Percentiles rank a stretch among this genome's conserved stretches.
Conservation (phyloP, 1,139 yeast species). For the Hyphopichia wangnamkhiaoensis region DNA sequence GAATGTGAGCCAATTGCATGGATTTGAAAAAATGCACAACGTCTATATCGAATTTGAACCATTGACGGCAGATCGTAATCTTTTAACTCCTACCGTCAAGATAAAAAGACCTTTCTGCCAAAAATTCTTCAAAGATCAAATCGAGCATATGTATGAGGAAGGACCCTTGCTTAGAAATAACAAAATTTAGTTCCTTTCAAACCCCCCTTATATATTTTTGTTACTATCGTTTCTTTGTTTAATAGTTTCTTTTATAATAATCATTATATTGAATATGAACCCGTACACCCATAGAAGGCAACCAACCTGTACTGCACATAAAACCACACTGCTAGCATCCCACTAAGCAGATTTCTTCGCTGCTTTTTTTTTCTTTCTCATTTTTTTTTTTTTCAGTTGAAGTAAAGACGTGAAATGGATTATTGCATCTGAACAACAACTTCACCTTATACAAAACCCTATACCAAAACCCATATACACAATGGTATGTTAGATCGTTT, state of each 20-base stretch:
- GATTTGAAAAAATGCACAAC: slow-evolving; percentile 42
- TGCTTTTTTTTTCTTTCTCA: not conserved
- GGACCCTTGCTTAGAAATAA: slow-evolving; percentile 25
- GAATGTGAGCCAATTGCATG: slow-evolving; percentile 27
- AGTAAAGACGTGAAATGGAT: not conserved
- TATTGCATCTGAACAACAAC: no score
- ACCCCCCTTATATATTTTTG: no score
- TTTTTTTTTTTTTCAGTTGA: not conserved
- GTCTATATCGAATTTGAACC: slow-evolving; percentile 38
- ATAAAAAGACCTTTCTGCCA: slow-evolving; percentile 40
- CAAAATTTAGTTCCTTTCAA: no score
- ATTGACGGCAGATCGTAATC: slow-evolving; percentile 37
- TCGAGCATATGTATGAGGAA: slow-evolving; percentile 25
- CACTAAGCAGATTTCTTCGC: not conserved
- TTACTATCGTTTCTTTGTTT: no score
- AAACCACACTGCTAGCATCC: not conserved
- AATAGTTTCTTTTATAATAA: no score
- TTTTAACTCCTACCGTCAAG: slow-evolving; percentile 45
- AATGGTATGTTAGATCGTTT: not conserved
- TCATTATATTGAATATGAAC: not conserved
- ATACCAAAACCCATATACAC: not conserved
- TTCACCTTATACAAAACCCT: no score
- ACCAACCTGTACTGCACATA: not conserved
- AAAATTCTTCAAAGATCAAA: slow-evolving; percentile 25
- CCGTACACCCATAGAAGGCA: not conserved